These are phyloP conservation scores for Aureobasidium sp. DNA, from an alignment of 2,329 filamentous ascomycete genomes.

Conservation along the genomic window DNA sequence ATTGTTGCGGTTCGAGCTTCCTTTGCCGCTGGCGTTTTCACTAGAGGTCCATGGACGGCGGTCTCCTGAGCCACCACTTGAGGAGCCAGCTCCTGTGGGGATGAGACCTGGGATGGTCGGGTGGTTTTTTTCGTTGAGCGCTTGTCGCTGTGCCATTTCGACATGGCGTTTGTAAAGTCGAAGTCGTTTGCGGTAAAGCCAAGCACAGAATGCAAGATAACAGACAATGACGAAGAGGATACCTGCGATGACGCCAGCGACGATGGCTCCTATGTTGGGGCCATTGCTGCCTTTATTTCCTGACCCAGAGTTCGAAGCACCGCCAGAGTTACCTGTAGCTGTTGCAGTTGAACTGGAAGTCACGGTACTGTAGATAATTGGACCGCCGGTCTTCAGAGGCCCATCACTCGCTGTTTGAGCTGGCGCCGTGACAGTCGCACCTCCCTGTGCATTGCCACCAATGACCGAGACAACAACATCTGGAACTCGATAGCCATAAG, in stretches of 20 bases:
- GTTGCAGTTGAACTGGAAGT: conserved; percentile 43
- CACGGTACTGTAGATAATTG: conserved; percentile 59
- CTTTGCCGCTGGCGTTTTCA: conserved; percentile 8
- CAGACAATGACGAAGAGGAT: conserved; percentile 53
- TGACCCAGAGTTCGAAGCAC: conserved; percentile 34
- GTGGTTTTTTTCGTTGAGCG: conserved; percentile 33
- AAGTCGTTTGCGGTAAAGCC: conserved; percentile 66
- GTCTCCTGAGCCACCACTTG: background rate
- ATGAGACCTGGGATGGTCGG: conserved; percentile 26
- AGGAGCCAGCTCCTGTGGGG: conserved; percentile 21
- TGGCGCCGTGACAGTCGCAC: conserved; percentile 63
- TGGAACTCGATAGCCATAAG: conserved; percentile 64
- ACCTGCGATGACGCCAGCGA: conserved; percentile 58
- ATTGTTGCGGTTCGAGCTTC: conserved; percentile 6
- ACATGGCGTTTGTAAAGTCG: conserved; percentile 64
- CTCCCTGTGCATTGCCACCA: conserved; percentile 59
- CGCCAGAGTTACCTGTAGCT: conserved; percentile 40
- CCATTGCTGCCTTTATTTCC: conserved; percentile 32
- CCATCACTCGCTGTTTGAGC: conserved; percentile 57
- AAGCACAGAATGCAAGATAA: conserved; percentile 65
- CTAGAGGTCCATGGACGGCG: background rate
- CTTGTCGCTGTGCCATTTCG: conserved; percentile 55
- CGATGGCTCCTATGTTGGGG: conserved; percentile 48
- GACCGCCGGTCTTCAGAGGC: conserved; percentile 62
- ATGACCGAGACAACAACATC: conserved; percentile 56